Evolutionary conservation across 2,329 filamentous ascomycete species (phyloP), one percentile per base, ranked within the genome.

Genomic region (Sphaerulina musiva): DNA sequence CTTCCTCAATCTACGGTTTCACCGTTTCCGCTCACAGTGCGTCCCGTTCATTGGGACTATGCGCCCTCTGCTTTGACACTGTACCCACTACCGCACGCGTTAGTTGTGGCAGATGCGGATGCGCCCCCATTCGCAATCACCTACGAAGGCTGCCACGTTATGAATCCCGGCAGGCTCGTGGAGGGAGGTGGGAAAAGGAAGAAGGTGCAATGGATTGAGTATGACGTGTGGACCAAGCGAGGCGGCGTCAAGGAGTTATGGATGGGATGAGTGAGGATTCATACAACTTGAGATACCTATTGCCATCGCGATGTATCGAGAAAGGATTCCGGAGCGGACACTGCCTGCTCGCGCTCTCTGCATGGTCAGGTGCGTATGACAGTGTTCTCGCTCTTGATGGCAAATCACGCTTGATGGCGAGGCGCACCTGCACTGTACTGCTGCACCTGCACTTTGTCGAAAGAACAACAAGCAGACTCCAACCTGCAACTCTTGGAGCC

Each of bases 141-240:
- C 11, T 97, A 97, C 67, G 92, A 95, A 71, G 92, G 91, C 0
- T 97, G 93, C 67, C 88, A 93, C 73, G 91, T 96, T 34, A 85
- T 98, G 80, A 98, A 98, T 69, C 91, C 93, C 0, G 89, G 90
- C 5, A 78, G 80, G 46, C 71, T 98, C 47, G 78, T 95, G 34
- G 71, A 69, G 48, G 69, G 68, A 23, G 83, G 88, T 0, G 75
- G 81, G 0, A 78, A 84, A 50, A 80, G 82, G 59, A 81, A 85
- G 6, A 68, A 68, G 54, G 87, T 83, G 5, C 79, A 84, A 58
- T 97, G 93, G 92, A 78, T 92, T 1, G 93, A 97, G 73, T 97
- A 92, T 74, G 86, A 87, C 70, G 71, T 88, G 42, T 78, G 82
- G 26, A 79, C 76, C 47, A 76, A 79, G 53, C 70, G 74, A 58